Evolutionary conservation across 1,284 basidiomycete species (phyloP), one percentile per base, ranked within the genome.

Genomic region (Ceratobasidium sp.): DNA sequence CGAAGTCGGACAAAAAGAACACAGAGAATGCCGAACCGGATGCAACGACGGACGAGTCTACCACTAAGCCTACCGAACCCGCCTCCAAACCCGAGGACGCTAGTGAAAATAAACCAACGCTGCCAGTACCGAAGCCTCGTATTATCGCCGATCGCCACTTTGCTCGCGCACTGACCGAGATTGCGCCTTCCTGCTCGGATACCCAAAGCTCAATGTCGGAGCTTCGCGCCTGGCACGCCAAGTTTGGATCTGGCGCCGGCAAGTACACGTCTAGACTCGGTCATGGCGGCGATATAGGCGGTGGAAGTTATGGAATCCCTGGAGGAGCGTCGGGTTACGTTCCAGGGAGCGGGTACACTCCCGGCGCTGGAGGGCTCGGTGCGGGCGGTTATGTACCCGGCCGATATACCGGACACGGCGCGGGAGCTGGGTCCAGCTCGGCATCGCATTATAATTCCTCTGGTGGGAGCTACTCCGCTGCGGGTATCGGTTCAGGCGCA

Each of bases 171-270:
- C 87, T 96, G 68, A 91, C 89, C 81, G 95, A 97, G 84, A 96
- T 97, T 80, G 92, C 93, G 1, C 94, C 95, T 10, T 95, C 93
- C 0, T 92, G 92, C 0, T 95, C 94, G 4, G 96, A 96, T 84
- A 88, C 91, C 12, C 84, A 94, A 9, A 94, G 94, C 59, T 93
- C 90, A 65, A 88, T 97, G 57, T 87, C 92, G 1, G 95, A 94
- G 80, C 86, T 97, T 80, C 90, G 94, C 64, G 95, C 92, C 85
- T 97, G 95, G 95, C 96, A 96, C 79, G 93, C 96, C 61, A 93
- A 96, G 83, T 97, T 96, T 83, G 96, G 95, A 40, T 95, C 96
- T 71, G 79, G 79, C 42, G 59, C 40, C 83, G 84, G 77, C 42
- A 66, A 44, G 44, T n/a, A 20, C 13, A 28, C 64, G 5, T n/a